Conservation (phyloP, 768 basidiomycete species). For the Kwoniella shandongensis region DNA sequence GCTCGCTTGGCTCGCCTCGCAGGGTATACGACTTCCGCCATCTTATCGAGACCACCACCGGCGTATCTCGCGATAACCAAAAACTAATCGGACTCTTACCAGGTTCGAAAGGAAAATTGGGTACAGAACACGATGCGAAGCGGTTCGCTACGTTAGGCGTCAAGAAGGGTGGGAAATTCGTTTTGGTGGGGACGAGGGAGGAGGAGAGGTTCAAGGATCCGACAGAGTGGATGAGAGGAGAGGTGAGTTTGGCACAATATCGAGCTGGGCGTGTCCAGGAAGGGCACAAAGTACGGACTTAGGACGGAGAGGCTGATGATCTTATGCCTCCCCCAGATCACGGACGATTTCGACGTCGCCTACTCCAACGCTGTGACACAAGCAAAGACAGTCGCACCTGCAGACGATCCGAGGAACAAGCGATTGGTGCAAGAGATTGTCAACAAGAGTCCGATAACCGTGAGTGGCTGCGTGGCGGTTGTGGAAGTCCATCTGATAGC, state of each 20-base stretch:
- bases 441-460: constrained; percentile 56
- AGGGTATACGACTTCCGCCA: constrained; percentile 81
- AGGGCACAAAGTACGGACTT: no score
- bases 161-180: constrained; percentile 66
- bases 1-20: constrained; percentile 1
- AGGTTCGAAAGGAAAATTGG: constrained; percentile 67
- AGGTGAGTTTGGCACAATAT: constrained; percentile 8
- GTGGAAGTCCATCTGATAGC: neutral
- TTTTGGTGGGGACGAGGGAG: constrained; percentile 79
- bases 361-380: constrained; percentile 61
- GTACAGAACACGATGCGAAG: constrained; percentile 72
- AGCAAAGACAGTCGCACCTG: constrained; percentile 61
- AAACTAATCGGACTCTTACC: constrained; percentile 77
- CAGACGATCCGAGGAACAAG: constrained; percentile 74
- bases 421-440: constrained; percentile 76
- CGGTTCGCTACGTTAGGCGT: constrained; percentile 39
- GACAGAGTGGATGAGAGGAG: constrained; percentile 29
- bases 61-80: constrained; percentile 78
- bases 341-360: constrained; percentile 81
- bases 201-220: constrained; percentile 83
- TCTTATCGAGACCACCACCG: constrained; percentile 66
- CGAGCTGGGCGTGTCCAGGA: neutral
- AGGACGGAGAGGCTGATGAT: constrained; percentile 59
- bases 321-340: constrained; percentile 61
- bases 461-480: constrained; percentile 19